Percentiles rank a stretch among this genome's conserved stretches.
phyloP scores from a whole-genome alignment of 2,329 filamentous ascomycete species.

The Colletotrichum salicis region DNA sequence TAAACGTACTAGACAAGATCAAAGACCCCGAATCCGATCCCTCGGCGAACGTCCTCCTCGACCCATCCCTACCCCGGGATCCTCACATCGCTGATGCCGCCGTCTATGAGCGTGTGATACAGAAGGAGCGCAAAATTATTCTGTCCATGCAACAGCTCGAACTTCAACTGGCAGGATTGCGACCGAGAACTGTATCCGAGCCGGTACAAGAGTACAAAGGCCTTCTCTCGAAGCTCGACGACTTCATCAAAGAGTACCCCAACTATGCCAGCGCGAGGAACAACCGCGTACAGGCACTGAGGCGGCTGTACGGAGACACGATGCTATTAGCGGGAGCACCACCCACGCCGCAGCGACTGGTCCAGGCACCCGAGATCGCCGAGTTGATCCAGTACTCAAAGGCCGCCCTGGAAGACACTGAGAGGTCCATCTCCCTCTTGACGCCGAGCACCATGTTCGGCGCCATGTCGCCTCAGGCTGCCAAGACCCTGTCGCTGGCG shows the following conservation, averaged over 20 bases:
- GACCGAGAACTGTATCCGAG: conserved; percentile 48
- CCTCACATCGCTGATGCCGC: conserved; percentile 63
- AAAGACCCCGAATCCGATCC: conserved; percentile 73
- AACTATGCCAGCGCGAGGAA: conserved; percentile 78
- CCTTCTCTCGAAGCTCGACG: conserved; percentile 61
- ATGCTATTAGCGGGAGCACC: conserved; percentile 58
- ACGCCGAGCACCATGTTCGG: conserved; percentile 61
- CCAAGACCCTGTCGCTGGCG: conserved; percentile 74
- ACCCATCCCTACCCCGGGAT: conserved; percentile 65
- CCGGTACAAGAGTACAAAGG: conserved; percentile 57
- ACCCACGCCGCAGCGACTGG: conserved; percentile 52
- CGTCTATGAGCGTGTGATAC: conserved; percentile 62
- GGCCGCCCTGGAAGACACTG: conserved; percentile 63
- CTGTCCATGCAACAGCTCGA: conserved; percentile 65
- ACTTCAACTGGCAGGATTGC: conserved; percentile 58
- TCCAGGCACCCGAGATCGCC: conserved; percentile 47
- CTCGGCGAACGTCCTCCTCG: conserved; percentile 62
- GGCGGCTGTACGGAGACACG: conserved; percentile 71
- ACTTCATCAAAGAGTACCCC: conserved; percentile 67
- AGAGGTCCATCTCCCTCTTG: conserved; percentile 67
- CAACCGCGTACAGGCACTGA: conserved; percentile 76
- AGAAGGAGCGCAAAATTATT: conserved; percentile 65
- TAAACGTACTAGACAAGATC: conserved; percentile 73
- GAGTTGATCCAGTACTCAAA: conserved; percentile 53
- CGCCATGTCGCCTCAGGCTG: conserved; percentile 71